Percentiles rank a stretch among this genome's conserved stretches.
These are phyloP conservation scores for Petunia axillaris DNA, from an alignment of 257 asterid species.

Conservation along the genomic window DNA sequence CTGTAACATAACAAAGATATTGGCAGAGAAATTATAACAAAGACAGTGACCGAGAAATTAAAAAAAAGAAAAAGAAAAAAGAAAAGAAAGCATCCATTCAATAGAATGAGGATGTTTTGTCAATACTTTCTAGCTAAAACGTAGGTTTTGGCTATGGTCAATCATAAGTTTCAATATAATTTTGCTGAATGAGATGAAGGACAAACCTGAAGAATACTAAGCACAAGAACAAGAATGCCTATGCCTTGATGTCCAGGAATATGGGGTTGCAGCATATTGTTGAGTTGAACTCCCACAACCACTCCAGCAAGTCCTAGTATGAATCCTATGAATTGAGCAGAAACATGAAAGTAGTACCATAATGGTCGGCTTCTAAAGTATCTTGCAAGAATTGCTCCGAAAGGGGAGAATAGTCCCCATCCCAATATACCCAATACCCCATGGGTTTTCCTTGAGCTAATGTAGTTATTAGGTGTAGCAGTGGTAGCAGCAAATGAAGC, in stretches of 20 bases:
- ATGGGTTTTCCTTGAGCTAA: slow-evolving; percentile 68
- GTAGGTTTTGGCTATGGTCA: neutral
- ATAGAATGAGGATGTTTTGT: neutral
- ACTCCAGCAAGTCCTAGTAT: slow-evolving; percentile 73
- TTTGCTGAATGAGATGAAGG: slow-evolving; percentile 13
- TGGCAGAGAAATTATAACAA: no score
- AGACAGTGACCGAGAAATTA: no score
- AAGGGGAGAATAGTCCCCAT: slow-evolving; percentile 86
- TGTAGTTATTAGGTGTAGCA: slow-evolving; percentile 35
- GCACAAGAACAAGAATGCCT: slow-evolving; percentile 70
- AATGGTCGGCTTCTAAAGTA: slow-evolving; percentile 59
- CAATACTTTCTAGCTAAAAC: neutral
- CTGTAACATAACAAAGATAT: neutral
- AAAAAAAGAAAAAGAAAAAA: no score
- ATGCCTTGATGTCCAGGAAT: slow-evolving; percentile 80
- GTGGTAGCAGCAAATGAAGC: slow-evolving; percentile 35
- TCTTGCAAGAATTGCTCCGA: slow-evolving; percentile 79
- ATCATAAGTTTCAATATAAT: neutral
- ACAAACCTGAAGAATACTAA: slow-evolving; percentile 76
- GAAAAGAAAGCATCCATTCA: neutral
- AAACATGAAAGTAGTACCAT: slow-evolving; percentile 83
- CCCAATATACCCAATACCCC: slow-evolving; percentile 69
- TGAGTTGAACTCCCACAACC: slow-evolving; percentile 67
- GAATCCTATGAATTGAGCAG: slow-evolving; percentile 69
- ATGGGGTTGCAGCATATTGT: slow-evolving; percentile 55